Percentiles rank a stretch among this genome's conserved stretches.
Conservation (phyloP, 2,329 filamentous ascomycete species). For the Pseudogymnoascus sp. region DNA sequence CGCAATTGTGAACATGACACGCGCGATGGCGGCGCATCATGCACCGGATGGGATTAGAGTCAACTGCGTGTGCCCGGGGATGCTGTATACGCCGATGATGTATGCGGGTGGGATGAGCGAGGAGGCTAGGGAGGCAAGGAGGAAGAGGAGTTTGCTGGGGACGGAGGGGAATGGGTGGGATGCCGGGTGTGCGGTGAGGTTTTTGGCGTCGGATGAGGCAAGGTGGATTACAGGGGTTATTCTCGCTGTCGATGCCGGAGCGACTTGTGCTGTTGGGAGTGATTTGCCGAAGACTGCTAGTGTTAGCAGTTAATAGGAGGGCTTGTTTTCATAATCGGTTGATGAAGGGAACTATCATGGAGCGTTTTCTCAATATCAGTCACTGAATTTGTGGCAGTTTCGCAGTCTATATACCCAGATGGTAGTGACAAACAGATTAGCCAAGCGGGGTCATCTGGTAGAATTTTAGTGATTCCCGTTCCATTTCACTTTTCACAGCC, state of each 20-base stretch:
- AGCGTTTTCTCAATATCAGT: neutral
- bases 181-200: slow-evolving; percentile 43
- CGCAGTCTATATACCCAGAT: neutral
- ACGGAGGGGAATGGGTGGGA: slow-evolving; percentile 51
- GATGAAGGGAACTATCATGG: neutral
- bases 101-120: slow-evolving; percentile 34
- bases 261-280: slow-evolving; percentile 38
- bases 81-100: slow-evolving; percentile 49
- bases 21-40: slow-evolving; percentile 50
- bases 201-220: slow-evolving; percentile 45
- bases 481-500: neutral
- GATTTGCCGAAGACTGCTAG: slow-evolving; percentile 31
- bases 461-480: neutral
- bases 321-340: neutral
- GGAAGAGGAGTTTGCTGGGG: slow-evolving; percentile 44
- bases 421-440: neutral
- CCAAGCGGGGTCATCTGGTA: neutral
- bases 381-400: neutral
- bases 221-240: slow-evolving; percentile 46
- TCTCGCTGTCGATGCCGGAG: slow-evolving; percentile 42
- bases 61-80: slow-evolving; percentile 49
- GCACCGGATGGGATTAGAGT: slow-evolving; percentile 44
- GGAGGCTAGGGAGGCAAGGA: slow-evolving; percentile 34
- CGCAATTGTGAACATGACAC: slow-evolving; percentile 48
- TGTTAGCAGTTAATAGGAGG: neutral